Conservation (phyloP, 1,284 basidiomycete genomes). For the Schizophyllum amplum region DNA sequence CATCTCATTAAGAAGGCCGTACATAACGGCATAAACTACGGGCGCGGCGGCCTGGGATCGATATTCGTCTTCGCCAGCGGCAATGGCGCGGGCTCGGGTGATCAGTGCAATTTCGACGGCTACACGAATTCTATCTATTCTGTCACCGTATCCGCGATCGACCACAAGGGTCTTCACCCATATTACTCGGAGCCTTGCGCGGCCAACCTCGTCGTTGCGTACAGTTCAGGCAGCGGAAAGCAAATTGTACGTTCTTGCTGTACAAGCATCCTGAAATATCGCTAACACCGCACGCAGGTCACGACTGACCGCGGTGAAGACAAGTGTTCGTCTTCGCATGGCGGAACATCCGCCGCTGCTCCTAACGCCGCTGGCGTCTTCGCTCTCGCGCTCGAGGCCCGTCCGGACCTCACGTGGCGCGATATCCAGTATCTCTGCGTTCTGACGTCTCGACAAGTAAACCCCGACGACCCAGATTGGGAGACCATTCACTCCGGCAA, state of each 20-base stretch:
- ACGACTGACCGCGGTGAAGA: constrained; percentile 91
- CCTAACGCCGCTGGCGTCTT: constrained; percentile 92
- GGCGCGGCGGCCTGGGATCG: constrained; percentile 85
- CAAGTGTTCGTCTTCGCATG: constrained; percentile 79
- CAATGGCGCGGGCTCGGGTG: constrained; percentile 86
- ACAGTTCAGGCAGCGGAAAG: constrained; percentile 92
- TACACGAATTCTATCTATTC: constrained; percentile 99
- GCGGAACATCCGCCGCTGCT: constrained; percentile 96
- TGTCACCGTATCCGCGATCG: constrained; percentile 91
- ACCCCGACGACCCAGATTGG: constrained; percentile 93
- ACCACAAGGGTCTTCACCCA: constrained; percentile 88
- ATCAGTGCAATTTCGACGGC: constrained; percentile 99
- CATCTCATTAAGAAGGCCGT: constrained; percentile 93
- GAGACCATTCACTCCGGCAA: constrained; percentile 75
- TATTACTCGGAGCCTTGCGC: constrained; percentile 97
- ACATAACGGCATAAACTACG: constrained; percentile 90
- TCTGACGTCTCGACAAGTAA: constrained; percentile 72
- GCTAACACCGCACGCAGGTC: constrained; percentile 42
- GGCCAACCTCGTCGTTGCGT: constrained; percentile 94
- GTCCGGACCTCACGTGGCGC: constrained; percentile 93
- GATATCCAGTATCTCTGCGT: constrained; percentile 93
- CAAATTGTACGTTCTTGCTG: constrained; percentile 70
- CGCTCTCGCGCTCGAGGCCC: constrained; percentile 78
- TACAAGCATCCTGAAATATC: constrained; percentile 13
- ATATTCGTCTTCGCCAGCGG: constrained; percentile 98